Percentiles rank a stretch among this genome's conserved stretches.
Evolutionary conservation across 2,329 filamentous ascomycete genomes (phyloP).

Genomic region (Ascocoryne sarcoides): DNA sequence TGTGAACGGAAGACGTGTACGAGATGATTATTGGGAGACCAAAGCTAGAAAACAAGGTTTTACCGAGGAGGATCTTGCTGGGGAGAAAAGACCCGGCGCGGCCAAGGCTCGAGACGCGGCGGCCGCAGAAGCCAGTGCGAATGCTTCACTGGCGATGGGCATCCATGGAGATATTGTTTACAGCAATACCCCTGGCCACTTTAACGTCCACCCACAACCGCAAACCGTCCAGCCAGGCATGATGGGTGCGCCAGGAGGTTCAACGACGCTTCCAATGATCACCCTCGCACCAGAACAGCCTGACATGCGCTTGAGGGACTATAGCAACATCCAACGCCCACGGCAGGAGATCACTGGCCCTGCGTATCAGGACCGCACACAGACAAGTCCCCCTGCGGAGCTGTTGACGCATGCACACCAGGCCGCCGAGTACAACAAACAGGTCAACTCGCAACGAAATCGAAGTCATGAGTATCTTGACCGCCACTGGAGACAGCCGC

Average conservation of each 20-base stretch:
- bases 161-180: conserved; percentile 84
- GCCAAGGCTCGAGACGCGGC: conserved; percentile 80
- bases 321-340: conserved; percentile 72
- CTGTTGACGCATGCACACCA: conserved; percentile 80
- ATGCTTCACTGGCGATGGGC: conserved; percentile 48
- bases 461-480: conserved; percentile 74
- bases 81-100: conserved; percentile 90
- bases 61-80: conserved; percentile 90
- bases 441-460: conserved; percentile 68
- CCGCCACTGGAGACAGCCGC: conserved; percentile 71
- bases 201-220: conserved; percentile 54
- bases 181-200: conserved; percentile 60
- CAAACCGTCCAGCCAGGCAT: conserved; percentile 66
- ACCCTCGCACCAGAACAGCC: conserved; percentile 71
- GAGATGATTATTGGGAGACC: conserved; percentile 98
- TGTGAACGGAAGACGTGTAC: conserved; percentile 77
- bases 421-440: conserved; percentile 84
- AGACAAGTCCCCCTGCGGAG: conserved; percentile 66
- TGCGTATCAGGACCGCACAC: conserved; percentile 78
- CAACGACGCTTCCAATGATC: conserved; percentile 75
- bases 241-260: conserved; percentile 54
- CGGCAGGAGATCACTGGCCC: conserved; percentile 84
- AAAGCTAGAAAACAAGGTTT: conserved; percentile 97
- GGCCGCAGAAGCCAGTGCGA: conserved; percentile 53
- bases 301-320: conserved; percentile 70